Base-by-base conservation (phyloP, 805 yeast species). In the Clavispora santaluciae region DNA sequence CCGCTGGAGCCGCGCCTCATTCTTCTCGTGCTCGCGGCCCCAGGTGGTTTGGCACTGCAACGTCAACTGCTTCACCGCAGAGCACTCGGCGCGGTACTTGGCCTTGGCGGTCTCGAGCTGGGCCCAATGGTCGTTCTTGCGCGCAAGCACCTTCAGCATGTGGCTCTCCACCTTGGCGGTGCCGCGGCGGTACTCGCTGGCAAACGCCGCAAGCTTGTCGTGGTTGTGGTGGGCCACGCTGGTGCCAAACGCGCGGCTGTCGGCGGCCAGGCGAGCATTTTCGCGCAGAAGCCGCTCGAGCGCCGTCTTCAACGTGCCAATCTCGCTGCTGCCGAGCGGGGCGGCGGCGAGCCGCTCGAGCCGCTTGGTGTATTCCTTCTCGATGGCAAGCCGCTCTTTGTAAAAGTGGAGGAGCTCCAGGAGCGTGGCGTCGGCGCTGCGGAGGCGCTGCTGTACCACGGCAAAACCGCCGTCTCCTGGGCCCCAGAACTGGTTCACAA, bases 1-100 rank as follows among this genome's bases (percentile, higher is more conserved):
- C 47, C 73, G 75, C 35, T 70, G 72, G 33, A 81, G 70, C 56
- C 79, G 83, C 31, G 66, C 64, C 43, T 81, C 73, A 50, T 77
- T 67, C 45, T 72, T 75, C 42, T 81, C 84, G 22, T 81, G 72
- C 55, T 87, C 95, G 47, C 76, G 76, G 16, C 90, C 93, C 68
- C 86, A 77, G 22, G 87, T 71, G 17, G 88, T 68, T 42, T 79
- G 79, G 49, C 78, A 77, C 49, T 80, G 78, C 5, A 89, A 80
- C 34, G 72, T 66, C 41, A 72, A 72, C 4, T 82, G 73, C 46
- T 80, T 80, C 43, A 83, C 66, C 49, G 73, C 78, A 25, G 72
- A 63, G 58, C 83, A 79, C 40, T 77, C 86, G 3, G 63, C 59
- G 45, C 78, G 79, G 61, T 76, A 88, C 43, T 71, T 71, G 22